Conservation (phyloP, 2,329 filamentous ascomycete genomes). For the Harringtonia aguacate region DNA sequence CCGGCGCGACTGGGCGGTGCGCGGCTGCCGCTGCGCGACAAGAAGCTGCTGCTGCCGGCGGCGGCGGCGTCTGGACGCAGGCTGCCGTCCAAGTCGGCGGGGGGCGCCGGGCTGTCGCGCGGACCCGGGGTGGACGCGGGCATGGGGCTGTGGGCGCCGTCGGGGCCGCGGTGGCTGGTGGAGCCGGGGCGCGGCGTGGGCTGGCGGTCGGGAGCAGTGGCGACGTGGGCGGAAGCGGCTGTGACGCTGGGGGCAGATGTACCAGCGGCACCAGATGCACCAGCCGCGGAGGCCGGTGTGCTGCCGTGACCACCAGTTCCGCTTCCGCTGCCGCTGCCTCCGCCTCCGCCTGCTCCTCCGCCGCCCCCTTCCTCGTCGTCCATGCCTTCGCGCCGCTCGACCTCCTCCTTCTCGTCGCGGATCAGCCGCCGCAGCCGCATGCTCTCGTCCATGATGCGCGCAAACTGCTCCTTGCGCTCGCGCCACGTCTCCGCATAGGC, state of each 20-base stretch:
- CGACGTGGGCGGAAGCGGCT: neutral
- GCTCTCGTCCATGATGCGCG: constrained; percentile 82
- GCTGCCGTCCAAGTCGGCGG: constrained; percentile 14
- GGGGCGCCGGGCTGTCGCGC: constrained; percentile 1
- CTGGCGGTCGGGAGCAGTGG: constrained; percentile 29
- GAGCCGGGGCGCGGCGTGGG: constrained; percentile 32
- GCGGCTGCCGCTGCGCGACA: constrained; percentile 27
- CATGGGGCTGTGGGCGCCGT: constrained; percentile 22
- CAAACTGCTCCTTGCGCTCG: constrained; percentile 78
- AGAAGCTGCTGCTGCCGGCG: constrained; percentile 22
- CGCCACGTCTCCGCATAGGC: constrained; percentile 76
- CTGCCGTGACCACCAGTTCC: constrained; percentile 27
- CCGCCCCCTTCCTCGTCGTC: constrained; percentile 55
- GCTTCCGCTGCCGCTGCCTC: constrained; percentile 28
- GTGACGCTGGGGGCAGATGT: neutral
- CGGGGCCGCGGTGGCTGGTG: constrained; percentile 10
- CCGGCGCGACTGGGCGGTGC: constrained; percentile 10
- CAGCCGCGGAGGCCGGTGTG: constrained; percentile 30
- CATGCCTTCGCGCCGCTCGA: constrained; percentile 78
- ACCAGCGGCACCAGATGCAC: neutral
- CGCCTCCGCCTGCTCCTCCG: constrained; percentile 29
- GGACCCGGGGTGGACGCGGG: neutral
- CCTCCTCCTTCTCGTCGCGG: constrained; percentile 90
- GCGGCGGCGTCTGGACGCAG: constrained; percentile 20
- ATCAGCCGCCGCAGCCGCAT: constrained; percentile 76